Percentiles rank a stretch among this genome's conserved stretches.
Evolutionary conservation across 768 basidiomycete genomes (phyloP).

Genomic region (Trichaptum fuscoviolaceum): DNA sequence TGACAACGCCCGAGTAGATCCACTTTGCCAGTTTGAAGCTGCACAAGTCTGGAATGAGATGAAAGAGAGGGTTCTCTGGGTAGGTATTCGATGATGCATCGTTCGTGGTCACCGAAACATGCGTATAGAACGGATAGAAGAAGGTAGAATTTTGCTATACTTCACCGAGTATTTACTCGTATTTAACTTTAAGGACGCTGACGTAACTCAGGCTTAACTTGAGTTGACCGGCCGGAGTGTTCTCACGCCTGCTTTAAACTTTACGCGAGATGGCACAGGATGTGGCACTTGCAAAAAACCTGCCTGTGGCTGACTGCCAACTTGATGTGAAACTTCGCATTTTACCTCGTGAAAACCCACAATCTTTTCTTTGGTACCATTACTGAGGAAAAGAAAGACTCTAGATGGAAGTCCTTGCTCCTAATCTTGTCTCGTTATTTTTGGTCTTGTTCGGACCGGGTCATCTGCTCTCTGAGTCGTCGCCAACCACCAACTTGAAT

Average conservation of each 20-base stretch:
- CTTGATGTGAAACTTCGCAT: too few species aligned
- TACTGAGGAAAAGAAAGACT: neutral
- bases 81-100: constrained; percentile 8
- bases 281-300: too few species aligned
- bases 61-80: constrained; percentile 8
- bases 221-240: neutral
- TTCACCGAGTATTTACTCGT: neutral
- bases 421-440: neutral
- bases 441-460: neutral
- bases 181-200: neutral
- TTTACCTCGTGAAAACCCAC: too few species aligned
- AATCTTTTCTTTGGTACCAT: too few species aligned
- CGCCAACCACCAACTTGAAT: neutral
- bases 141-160: neutral
- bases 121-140: neutral
- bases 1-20: constrained; percentile 2
- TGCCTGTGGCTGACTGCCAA: too few species aligned
- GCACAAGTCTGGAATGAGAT: constrained; percentile 2
- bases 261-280: too few species aligned
- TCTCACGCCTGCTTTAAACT: neutral
- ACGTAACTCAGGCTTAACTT: neutral
- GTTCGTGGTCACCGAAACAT: neutral
- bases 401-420: neutral
- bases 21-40: neutral
- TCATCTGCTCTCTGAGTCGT: neutral